Evolutionary conservation across 176 grass and related monocot species (phyloP).

Genomic region (Oryza longistaminata): DNA sequence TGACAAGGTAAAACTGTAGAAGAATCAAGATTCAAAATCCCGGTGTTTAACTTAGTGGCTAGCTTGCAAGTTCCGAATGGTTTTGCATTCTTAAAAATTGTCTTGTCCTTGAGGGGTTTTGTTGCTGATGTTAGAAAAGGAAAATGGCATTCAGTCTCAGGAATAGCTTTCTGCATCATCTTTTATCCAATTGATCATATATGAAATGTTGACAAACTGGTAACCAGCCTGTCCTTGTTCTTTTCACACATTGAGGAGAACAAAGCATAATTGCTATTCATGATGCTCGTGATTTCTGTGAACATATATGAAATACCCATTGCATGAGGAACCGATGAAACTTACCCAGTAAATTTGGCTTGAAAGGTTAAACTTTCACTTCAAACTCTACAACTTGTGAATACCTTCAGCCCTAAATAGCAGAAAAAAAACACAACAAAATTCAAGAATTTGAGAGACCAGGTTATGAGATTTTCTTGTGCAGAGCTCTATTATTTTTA

Average conservation of each 20-base stretch:
- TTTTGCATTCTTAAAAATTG: neutral
- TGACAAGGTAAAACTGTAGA: neutral
- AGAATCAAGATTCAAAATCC: neutral
- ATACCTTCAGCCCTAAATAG: neutral
- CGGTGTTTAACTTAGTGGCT: neutral
- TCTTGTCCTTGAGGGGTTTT: neutral
- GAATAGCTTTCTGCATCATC: neutral
- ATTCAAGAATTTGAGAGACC: neutral
- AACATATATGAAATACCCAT: neutral
- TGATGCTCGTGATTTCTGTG: neutral
- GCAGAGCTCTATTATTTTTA: neutral
- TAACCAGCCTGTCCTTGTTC: neutral
- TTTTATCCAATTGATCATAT: neutral
- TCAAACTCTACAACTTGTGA: neutral
- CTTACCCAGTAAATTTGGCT: constrained; percentile 4
- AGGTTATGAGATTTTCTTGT: neutral
- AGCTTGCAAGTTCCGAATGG: neutral
- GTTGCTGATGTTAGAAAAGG: neutral
- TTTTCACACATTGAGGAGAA: neutral
- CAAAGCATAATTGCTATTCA: neutral
- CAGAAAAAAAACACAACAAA: neutral
- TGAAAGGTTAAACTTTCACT: neutral
- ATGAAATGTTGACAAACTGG: neutral
- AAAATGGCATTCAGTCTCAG: neutral
- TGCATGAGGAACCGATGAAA: neutral